Percentiles rank a stretch among this genome's conserved stretches.
Conservation (phyloP, 441 rosid genomes). For the Viola pubescens region DNA sequence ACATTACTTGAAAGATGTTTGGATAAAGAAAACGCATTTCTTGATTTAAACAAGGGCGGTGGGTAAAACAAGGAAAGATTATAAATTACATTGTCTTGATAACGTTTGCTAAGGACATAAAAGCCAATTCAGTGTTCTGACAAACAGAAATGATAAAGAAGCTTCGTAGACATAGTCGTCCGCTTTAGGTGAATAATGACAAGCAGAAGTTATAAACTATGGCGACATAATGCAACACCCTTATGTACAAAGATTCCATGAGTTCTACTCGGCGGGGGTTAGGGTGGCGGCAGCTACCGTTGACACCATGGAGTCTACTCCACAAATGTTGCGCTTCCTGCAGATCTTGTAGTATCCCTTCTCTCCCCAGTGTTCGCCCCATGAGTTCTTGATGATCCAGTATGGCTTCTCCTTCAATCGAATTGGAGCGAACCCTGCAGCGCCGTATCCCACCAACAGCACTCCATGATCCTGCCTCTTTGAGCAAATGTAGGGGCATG, state of each 20-base stretch:
- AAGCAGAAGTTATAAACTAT: neutral
- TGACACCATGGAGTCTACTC: constrained; percentile 87
- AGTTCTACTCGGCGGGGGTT: constrained; percentile 16
- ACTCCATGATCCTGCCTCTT: constrained; percentile 85
- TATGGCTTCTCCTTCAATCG: constrained; percentile 83
- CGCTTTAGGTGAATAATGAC: constrained; percentile 8
- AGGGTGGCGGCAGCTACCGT: constrained; percentile 59
- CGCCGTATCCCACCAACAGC: constrained; percentile 75
- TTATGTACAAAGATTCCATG: constrained; percentile 19
- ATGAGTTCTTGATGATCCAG: constrained; percentile 94
- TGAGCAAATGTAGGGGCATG: constrained; percentile 85
- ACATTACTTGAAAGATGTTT: no score
- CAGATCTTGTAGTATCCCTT: constrained; percentile 83
- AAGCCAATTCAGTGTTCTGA: constrained; percentile 2
- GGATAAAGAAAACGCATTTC: neutral
- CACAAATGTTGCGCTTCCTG: constrained; percentile 77
- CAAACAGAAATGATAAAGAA: constrained; percentile 9
- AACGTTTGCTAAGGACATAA: neutral
- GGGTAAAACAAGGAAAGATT: neutral
- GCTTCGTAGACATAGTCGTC: constrained; percentile 16
- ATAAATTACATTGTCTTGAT: neutral
- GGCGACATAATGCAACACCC: neutral
- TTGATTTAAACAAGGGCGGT: neutral
- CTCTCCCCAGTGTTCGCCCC: constrained; percentile 96
- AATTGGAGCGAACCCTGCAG: constrained; percentile 72